These are phyloP conservation scores for Nemania serpens DNA, from an alignment of 2,329 filamentous ascomycete species.

Conservation along the genomic window DNA sequence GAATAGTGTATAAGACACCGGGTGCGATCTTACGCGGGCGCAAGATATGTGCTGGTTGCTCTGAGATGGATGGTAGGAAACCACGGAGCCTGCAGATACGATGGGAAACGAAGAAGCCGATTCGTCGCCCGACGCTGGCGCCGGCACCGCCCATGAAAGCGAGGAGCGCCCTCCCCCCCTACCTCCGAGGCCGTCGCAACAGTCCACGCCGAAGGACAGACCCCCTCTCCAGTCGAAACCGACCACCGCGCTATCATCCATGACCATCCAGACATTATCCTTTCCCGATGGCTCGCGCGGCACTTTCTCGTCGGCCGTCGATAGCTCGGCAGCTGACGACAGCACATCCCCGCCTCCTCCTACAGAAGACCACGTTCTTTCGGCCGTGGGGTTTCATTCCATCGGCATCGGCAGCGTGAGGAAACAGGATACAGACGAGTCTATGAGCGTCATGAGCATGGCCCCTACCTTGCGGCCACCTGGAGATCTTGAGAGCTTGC, in stretches of 20 bases:
- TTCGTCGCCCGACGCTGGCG: slow-evolving; percentile 31
- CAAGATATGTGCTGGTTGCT: slow-evolving; percentile 5
- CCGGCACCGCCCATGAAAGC: slow-evolving; percentile 34
- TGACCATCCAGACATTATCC: slow-evolving; percentile 78
- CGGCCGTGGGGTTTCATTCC: slow-evolving; percentile 34
- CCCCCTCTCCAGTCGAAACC: slow-evolving; percentile 62
- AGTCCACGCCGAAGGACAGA: slow-evolving; percentile 37
- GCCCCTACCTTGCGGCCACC: slow-evolving; percentile 65
- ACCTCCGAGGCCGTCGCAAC: slow-evolving; percentile 53
- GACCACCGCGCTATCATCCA: slow-evolving; percentile 82
- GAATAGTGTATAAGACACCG: background rate
- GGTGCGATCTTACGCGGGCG: no score
- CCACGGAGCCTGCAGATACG: slow-evolving; percentile 26
- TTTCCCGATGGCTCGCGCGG: slow-evolving; percentile 72
- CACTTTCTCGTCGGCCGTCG: slow-evolving; percentile 56
- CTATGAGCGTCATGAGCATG: slow-evolving; percentile 68
- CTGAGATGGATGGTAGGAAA: slow-evolving; percentile 31
- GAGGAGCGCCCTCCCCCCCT: slow-evolving; percentile 59
- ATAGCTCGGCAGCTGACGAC: slow-evolving; percentile 39
- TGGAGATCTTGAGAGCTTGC: slow-evolving; percentile 80
- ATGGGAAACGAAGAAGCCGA: slow-evolving; percentile 43
- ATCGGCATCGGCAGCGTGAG: slow-evolving; percentile 37
- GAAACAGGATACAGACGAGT: slow-evolving; percentile 61
- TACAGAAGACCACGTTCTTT: slow-evolving; percentile 25
- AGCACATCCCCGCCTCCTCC: slow-evolving; percentile 45